Conservation (phyloP, 441 rosid genomes). For the Aquilaria agallochum region DNA sequence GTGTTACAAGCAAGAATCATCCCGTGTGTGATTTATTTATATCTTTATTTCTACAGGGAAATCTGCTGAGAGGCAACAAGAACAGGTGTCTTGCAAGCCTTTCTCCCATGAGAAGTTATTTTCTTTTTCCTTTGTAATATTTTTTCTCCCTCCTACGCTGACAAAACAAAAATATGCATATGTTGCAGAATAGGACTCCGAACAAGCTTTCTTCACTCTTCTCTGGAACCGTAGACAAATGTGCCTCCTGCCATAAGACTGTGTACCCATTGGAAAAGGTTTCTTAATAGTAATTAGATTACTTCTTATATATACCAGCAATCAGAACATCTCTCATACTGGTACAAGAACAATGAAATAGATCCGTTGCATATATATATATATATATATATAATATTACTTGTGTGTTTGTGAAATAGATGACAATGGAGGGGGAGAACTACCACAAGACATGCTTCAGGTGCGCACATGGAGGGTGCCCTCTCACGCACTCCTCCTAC, state of each 20-base stretch:
- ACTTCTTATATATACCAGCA: neutral
- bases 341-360: too few relatives aligned
- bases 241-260: conserved; percentile 73
- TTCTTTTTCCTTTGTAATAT: neutral
- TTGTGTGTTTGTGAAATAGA: conserved; percentile 24
- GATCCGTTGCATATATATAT: too few relatives aligned
- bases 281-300: neutral
- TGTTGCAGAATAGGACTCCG: conserved; percentile 58
- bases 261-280: conserved; percentile 94
- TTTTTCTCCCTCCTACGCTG: neutral
- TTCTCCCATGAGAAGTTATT: neutral
- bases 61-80: conserved; percentile 43
- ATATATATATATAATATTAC: neutral
- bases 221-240: conserved; percentile 91
- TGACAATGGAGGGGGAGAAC: conserved; percentile 87
- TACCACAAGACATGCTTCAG: conserved; percentile 91
- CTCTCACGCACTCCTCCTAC: conserved; percentile 83
- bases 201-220: conserved; percentile 79
- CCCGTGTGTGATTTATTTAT: neutral
- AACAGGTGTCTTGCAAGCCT: conserved; percentile 37
- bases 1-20: neutral
- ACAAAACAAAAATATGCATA: neutral
- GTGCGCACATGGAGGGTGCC: conserved; percentile 89
- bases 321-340: neutral
- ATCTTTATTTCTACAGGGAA: conserved; percentile 39